Base-by-base conservation (phyloP, 768 basidiomycete species). In the Boletus speciosus region DNA sequence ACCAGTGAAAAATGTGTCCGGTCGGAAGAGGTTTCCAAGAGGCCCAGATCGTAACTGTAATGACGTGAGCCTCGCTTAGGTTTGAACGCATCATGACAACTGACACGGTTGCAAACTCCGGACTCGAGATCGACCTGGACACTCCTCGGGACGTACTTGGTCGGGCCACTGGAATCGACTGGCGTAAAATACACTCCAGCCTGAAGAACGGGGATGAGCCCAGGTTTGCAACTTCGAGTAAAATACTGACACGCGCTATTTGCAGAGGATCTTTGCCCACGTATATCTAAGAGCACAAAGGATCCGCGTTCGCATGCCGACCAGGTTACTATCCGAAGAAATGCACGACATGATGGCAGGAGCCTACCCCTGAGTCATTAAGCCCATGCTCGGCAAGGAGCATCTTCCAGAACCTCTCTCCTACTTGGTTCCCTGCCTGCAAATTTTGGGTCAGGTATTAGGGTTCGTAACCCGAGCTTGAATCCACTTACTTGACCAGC, bases 61-160 rank as follows among this genome's bases (percentile, higher is more conserved):
- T 15, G 21, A n/a, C 25, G 27, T 66, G 35, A 52, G 56, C 25
- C 31, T 37, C 23, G 34, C 32, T 57, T 21, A 34, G 6, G 19
- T 29, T 12, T 19, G 42, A 42, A n/a, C n/a, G 14, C 1, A 45
- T 27, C 15, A 41, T 32, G n/a, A 34, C 14, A 16, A 72, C 85
- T 49, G 56, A 90, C 88, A 49, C 78, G 81, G 60, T 95, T 84
- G 66, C 87, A 84, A 10, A 97, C 95, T 10, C 90, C 90, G 8
- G 84, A 76, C 69, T 98, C 95, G 40, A 98, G 76, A 76, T 98
- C 95, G 59, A 97, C 74, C 67, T 93, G 93, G 5, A 97, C 81
- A 55, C 89, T 90, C 35, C 95, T 81, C 11, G 95, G 95, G 7
- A 98, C 90, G 60, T 90, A 95, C 73, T 91, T 92, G 52, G 80